Evolutionary conservation across 2,329 filamentous ascomycete species (phyloP).

Genomic region (Paracamarosporium sp.): DNA sequence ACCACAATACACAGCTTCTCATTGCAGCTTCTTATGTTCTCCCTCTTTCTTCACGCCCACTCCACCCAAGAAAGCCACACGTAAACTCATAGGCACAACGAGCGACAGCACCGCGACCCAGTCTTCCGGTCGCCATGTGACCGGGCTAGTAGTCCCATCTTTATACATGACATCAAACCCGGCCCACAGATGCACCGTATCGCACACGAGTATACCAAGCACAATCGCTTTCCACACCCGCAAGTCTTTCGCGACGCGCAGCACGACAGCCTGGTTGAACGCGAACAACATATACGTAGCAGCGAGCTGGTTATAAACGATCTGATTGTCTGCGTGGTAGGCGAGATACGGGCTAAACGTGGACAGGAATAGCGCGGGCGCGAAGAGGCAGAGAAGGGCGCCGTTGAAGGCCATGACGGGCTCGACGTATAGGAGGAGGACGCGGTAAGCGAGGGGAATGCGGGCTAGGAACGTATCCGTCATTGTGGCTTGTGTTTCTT

Average conservation of each 20-base stretch:
- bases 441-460: constrained; percentile 65
- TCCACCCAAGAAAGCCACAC: constrained; percentile 46
- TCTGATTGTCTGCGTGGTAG: constrained; percentile 48
- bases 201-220: constrained; percentile 72
- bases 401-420: constrained; percentile 61
- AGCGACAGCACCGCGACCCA: constrained; percentile 46
- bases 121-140: constrained; percentile 46
- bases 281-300: constrained; percentile 81
- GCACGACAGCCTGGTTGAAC: constrained; percentile 76
- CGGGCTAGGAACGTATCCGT: constrained; percentile 4
- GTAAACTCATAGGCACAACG: constrained; percentile 37
- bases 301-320: constrained; percentile 75
- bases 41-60: constrained; percentile 36
- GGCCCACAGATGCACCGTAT: constrained; percentile 71
- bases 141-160: constrained; percentile 26
- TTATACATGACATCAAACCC: constrained; percentile 41
- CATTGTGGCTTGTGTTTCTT: not conserved
- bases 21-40: constrained; percentile 11
- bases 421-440: constrained; percentile 79
- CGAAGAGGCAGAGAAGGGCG: constrained; percentile 58
- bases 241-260: constrained; percentile 71
- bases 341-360: constrained; percentile 57
- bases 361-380: constrained; percentile 67
- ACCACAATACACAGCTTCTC: not conserved
- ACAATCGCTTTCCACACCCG: constrained; percentile 74